Conservation (phyloP, 179 eudicot genomes). For the Silene vulgaris region DNA sequence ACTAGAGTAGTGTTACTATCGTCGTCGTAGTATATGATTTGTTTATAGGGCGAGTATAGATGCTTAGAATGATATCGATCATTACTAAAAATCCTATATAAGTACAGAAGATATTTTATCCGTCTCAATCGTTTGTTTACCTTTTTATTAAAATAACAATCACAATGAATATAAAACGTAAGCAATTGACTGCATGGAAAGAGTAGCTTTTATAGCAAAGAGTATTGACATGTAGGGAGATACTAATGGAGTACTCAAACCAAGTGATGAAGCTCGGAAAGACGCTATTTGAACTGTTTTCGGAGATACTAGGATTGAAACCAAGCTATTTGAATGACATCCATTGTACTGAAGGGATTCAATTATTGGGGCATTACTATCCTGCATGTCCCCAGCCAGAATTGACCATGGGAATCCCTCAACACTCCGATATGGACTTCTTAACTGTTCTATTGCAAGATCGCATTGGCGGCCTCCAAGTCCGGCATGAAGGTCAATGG, state of each 20-base stretch:
- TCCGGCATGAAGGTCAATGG: constrained; percentile 47
- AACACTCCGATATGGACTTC: constrained; percentile 45
- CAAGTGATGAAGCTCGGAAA: constrained; percentile 36
- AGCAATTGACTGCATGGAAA: too few species aligned
- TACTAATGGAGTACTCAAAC: constrained; percentile 34
- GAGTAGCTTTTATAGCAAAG: too few species aligned
- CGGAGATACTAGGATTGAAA: constrained; percentile 43
- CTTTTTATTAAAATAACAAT: too few species aligned
- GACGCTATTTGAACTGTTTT: constrained; percentile 34
- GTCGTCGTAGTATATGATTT: too few species aligned
- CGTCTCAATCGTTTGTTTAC: too few species aligned
- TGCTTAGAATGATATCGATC: too few species aligned
- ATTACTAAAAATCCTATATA: too few species aligned
- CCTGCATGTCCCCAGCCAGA: constrained; percentile 57
- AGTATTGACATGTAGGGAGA: constrained; percentile 30
- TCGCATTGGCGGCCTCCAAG: constrained; percentile 54
- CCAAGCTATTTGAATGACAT: constrained; percentile 31
- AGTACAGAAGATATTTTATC: too few species aligned
- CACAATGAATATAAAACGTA: too few species aligned
- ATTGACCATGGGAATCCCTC: constrained; percentile 36
- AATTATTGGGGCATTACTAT: constrained; percentile 33
- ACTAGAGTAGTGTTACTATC: too few species aligned
- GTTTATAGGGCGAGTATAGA: too few species aligned
- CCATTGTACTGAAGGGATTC: constrained; percentile 37
- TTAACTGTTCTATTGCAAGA: constrained; percentile 47